These are phyloP conservation scores for Triticum aestivum DNA, from an alignment of 176 grass and related monocot species.

Conservation along the genomic window DNA sequence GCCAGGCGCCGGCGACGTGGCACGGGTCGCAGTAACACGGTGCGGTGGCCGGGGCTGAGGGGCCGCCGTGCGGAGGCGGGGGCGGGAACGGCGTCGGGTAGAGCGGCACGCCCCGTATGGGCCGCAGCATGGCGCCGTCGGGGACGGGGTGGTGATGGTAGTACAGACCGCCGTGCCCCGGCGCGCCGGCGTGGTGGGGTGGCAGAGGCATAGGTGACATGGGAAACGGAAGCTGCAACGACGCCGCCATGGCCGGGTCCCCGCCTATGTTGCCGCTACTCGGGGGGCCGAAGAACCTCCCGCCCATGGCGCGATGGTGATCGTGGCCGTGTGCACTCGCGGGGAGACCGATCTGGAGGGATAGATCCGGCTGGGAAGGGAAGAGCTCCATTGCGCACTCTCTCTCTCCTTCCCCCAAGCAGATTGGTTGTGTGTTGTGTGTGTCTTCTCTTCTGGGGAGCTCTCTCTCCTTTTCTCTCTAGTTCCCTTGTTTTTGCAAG, in stretches of 20 bases:
- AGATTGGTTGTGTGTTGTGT: background rate
- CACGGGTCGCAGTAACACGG: slow-evolving; percentile 54
- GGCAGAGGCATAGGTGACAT: slow-evolving; percentile 20
- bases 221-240: slow-evolving; percentile 23
- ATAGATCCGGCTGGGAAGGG: slow-evolving; percentile 77
- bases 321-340: slow-evolving; percentile 18
- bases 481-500: slow-evolving; percentile 34
- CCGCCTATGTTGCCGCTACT: background rate
- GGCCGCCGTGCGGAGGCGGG: background rate
- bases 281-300: slow-evolving; percentile 33
- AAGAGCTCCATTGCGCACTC: slow-evolving; percentile 67
- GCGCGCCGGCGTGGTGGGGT: background rate
- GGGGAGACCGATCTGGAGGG: slow-evolving; percentile 82
- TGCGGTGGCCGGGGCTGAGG: background rate
- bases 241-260: slow-evolving; percentile 32
- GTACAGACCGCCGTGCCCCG: slow-evolving; percentile 24
- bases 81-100: slow-evolving; percentile 44
- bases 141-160: slow-evolving; percentile 14
- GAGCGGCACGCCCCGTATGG: slow-evolving; percentile 73
- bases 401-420: background rate
- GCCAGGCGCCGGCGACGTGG: slow-evolving; percentile 27
- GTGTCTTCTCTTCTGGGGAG: background rate
- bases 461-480: background rate
- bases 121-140: slow-evolving; percentile 34
- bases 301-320: slow-evolving; percentile 13